Evolutionary conservation across 2,329 filamentous ascomycete species (phyloP), one percentile per base, ranked within the genome.

Genomic region (Bimuria novae-zelandiae): DNA sequence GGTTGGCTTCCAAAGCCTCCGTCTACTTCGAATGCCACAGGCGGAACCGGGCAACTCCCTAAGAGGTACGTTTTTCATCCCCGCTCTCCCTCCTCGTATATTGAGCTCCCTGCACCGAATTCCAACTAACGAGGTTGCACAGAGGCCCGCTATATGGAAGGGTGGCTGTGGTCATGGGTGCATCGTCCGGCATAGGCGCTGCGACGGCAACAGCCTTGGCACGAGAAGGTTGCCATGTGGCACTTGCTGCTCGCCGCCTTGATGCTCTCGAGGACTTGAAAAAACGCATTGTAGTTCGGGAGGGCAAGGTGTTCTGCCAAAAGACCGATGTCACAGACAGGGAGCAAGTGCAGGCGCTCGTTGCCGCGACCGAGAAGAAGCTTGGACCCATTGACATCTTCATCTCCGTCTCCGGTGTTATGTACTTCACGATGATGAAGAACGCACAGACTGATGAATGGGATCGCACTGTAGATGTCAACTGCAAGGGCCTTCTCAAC

Each of bases 381-480:
- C 84, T 92, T 0, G 89, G 89, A 0, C 83, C 86, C 0, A 79
- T 92, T 39, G 89, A 93, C 68, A 89, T 92, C 46, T 81, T 93
- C n/a, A 84, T 93, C 44, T 85, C 85, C 35, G 90, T 89, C 65
- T 90, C 89, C 0, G 89, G 89, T 30, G 89, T 93, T 68, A 93
- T 93, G 89, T 93, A 93, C 77, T 93, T 86, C 75, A 92, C 89
- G 49, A 86, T 92, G 85, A 92, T 93, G 89, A 84, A 86, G 51
- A 92, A 92, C 68, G 82, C 78, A 14, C 82, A 88, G 58, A 83
- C 79, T 0, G 87, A 89, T 4, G 86, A 93, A 64, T 93, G 89
- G 89, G 86, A 92, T 58, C 87, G 84, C 52, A 92, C 89, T 0
- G 89, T 93, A 36, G 89, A 92, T 63, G 88, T 93, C 61, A 93